These are phyloP conservation scores for Cyberlindnera xylosilytica DNA, from an alignment of 805 yeast genomes.

Conservation along the genomic window DNA sequence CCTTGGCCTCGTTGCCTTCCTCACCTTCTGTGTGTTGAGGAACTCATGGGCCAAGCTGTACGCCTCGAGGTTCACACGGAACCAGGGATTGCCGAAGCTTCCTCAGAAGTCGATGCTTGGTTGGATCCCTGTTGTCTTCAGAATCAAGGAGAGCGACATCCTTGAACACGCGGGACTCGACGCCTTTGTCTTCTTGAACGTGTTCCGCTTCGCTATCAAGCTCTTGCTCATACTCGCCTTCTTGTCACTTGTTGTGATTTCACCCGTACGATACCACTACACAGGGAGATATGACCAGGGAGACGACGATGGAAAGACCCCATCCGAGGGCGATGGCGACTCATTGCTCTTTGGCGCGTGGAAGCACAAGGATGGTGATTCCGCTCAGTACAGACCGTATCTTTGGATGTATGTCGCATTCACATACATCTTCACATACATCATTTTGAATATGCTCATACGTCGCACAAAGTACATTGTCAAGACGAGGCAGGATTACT, in stretches of 20 bases:
- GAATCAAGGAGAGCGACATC: constrained; percentile 69
- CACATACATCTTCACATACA: constrained; percentile 78
- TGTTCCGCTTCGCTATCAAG: constrained; percentile 84
- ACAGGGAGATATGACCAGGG: constrained; percentile 78
- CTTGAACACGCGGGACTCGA: constrained; percentile 91
- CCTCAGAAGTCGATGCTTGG: constrained; percentile 62
- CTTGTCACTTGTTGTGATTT: constrained; percentile 69
- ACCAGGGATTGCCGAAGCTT: constrained; percentile 55
- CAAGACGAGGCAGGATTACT: constrained; percentile 68
- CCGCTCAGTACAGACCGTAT: constrained; percentile 51
- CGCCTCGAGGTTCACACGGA: constrained; percentile 61
- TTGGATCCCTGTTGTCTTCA: constrained; percentile 71
- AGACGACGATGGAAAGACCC: constrained; percentile 26
- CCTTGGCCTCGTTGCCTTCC: constrained; percentile 66
- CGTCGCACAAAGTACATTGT: constrained; percentile 74
- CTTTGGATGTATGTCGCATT: constrained; percentile 85
- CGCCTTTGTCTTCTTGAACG: constrained; percentile 87
- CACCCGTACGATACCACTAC: constrained; percentile 79
- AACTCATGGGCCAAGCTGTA: constrained; percentile 77
- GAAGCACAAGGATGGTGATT: constrained; percentile 14
- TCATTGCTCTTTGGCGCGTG: constrained; percentile 33
- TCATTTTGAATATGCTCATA: constrained; percentile 58
- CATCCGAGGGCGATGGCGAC: constrained; percentile 5
- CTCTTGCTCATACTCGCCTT: constrained; percentile 60
- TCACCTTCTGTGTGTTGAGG: constrained; percentile 67